Percentiles rank a stretch among this genome's conserved stretches.
These are phyloP conservation scores for Xerocomus nothofagi DNA, from an alignment of 1,284 basidiomycete species.

Conservation along the genomic window DNA sequence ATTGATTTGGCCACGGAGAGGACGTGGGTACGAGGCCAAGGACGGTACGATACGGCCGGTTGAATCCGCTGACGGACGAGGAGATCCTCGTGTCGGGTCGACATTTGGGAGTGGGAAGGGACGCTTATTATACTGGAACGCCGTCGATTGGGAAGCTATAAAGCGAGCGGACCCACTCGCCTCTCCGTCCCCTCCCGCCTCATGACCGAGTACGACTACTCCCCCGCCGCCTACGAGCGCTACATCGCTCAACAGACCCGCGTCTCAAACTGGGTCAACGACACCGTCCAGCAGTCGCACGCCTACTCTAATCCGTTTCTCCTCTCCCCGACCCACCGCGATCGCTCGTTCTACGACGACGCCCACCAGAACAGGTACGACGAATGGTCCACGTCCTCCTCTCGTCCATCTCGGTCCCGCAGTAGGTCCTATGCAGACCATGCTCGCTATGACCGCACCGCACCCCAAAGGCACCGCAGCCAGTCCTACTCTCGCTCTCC, in stretches of 20 bases:
- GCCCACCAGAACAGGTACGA: slow-evolving; percentile 14
- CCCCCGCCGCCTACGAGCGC: slow-evolving; percentile 49
- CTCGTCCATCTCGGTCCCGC: slow-evolving; percentile 27
- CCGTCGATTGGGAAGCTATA: slow-evolving; percentile 13
- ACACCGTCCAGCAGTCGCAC: slow-evolving; percentile 28
- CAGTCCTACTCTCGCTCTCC: slow-evolving; percentile 30
- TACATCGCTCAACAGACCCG: slow-evolving; percentile 43
- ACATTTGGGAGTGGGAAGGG: neutral
- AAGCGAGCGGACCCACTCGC: slow-evolving; percentile 7
- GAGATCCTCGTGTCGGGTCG: slow-evolving; percentile 13
- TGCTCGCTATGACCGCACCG: slow-evolving; percentile 18
- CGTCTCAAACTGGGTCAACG: slow-evolving; percentile 45
- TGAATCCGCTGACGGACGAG: no score
- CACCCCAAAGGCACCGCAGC: slow-evolving; percentile 20
- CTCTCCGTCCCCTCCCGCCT: slow-evolving; percentile 9
- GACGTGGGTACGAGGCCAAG: neutral
- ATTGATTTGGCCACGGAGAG: no score
- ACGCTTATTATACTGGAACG: slow-evolving; percentile 1
- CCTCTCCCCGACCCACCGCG: slow-evolving; percentile 32
- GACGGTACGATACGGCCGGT: no score
- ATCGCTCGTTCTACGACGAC: slow-evolving; percentile 33
- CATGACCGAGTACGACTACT: slow-evolving; percentile 61
- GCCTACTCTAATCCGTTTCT: slow-evolving; percentile 32
- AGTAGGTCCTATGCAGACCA: slow-evolving; percentile 29
- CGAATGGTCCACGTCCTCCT: slow-evolving; percentile 24